A percentile compares a stretch with the other conserved stretches of the same genome.
Evolutionary conservation across 169 alveolate genomes (phyloP).

Genomic region (Condylostoma magnum): DNA sequence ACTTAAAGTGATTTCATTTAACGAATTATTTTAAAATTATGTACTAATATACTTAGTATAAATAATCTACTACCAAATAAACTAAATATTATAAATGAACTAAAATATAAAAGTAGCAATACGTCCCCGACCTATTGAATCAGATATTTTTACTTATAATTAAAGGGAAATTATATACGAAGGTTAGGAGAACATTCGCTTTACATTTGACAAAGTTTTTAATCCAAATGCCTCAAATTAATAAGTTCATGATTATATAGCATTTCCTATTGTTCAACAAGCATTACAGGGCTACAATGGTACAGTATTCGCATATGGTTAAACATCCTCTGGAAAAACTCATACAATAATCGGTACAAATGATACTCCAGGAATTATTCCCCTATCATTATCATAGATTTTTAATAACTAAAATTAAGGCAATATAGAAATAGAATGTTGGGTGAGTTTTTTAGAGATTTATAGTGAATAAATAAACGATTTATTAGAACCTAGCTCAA

Average conservation of each 20-base stretch:
- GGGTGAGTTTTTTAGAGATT: constrained; percentile 71
- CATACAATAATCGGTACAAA: constrained; percentile 79
- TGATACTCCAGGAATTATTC: constrained; percentile 39
- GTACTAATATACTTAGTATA: too few relatives aligned
- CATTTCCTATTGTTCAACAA: constrained; percentile 66
- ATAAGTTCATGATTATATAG: constrained; percentile 65
- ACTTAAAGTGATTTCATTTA: too few relatives aligned
- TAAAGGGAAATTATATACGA: constrained; percentile 23
- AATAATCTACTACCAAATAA: too few relatives aligned
- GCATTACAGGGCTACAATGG: constrained; percentile 72
- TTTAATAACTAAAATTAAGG: too few relatives aligned
- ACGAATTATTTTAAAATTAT: too few relatives aligned
- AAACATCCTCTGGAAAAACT: constrained; percentile 82
- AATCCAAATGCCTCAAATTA: constrained; percentile 36
- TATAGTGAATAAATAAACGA: constrained; percentile 81
- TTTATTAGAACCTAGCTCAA: constrained; percentile 60
- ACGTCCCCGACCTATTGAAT: too few relatives aligned
- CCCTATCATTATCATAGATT: constrained; percentile 33
- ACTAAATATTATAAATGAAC: too few relatives aligned
- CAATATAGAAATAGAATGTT: too few relatives aligned
- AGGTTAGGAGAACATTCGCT: constrained; percentile 39
- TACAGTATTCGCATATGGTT: constrained; percentile 65
- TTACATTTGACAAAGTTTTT: constrained; percentile 72
- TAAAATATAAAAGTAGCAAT: too few relatives aligned
- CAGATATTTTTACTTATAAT: not conserved